Evolutionary conservation across 2,329 filamentous ascomycete genomes (phyloP).

Genomic region (Penicillium freii): DNA sequence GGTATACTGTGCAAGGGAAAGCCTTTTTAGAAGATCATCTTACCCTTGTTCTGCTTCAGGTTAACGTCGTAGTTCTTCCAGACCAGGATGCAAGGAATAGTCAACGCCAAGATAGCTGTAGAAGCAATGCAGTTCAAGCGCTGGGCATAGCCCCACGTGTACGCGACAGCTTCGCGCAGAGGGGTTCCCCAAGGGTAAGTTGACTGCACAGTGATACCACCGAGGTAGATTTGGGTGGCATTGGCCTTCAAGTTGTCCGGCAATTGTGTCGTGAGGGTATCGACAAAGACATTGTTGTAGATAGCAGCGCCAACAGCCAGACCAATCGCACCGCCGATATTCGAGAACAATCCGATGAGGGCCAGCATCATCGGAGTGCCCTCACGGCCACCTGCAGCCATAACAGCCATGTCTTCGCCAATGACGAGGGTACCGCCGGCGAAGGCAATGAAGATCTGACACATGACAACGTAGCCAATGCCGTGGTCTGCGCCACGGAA

Average conservation of each 20-base stretch:
- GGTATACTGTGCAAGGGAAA: neutral
- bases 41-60: conserved; percentile 42
- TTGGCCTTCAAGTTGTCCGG: conserved; percentile 35
- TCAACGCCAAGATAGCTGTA: conserved; percentile 34
- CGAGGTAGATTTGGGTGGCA: conserved; percentile 26
- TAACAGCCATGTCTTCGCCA: conserved; percentile 58
- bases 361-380: conserved; percentile 51
- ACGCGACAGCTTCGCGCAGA: conserved; percentile 35
- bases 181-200: conserved; percentile 31
- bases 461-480: conserved; percentile 54
- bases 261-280: conserved; percentile 46
- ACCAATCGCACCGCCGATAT: conserved; percentile 38
- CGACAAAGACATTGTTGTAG: conserved; percentile 58
- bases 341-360: conserved; percentile 36
- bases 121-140: conserved; percentile 37
- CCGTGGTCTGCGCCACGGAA: conserved; percentile 52
- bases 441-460: conserved; percentile 57
- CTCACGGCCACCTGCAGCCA: conserved; percentile 55
- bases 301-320: conserved; percentile 43
- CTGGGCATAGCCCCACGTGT: conserved; percentile 42
- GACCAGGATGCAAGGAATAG: conserved; percentile 34
- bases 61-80: conserved; percentile 44
- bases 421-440: conserved; percentile 55
- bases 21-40: neutral
- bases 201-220: conserved; percentile 31